Conservation (phyloP, 768 basidiomycete genomes). For the Phanerochaete sordida region DNA sequence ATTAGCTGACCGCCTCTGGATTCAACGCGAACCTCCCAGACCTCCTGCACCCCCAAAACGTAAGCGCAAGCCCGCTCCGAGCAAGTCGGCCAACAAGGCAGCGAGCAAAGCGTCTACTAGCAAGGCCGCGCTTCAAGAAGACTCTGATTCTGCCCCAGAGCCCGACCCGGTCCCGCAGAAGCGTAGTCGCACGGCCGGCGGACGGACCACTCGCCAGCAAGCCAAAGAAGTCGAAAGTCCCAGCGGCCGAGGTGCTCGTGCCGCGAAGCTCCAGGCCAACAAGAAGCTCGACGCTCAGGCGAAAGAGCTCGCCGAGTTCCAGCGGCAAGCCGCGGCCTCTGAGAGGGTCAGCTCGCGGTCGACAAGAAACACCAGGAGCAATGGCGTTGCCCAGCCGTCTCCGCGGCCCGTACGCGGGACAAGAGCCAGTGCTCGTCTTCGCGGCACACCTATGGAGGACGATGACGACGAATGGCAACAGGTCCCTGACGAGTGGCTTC, state of each 20-base stretch:
- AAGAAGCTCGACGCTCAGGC: slow-evolving; percentile 65
- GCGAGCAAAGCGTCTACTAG: slow-evolving; percentile 17
- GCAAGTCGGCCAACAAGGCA: slow-evolving; percentile 24
- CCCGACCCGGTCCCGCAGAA: slow-evolving; percentile 12
- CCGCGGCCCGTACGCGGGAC: slow-evolving; percentile 41
- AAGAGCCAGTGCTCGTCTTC: slow-evolving; percentile 61
- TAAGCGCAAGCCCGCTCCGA: slow-evolving; percentile 28
- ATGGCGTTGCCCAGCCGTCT: not conserved
- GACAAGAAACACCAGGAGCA: slow-evolving; percentile 15
- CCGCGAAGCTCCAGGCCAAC: slow-evolving; percentile 71
- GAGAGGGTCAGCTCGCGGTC: slow-evolving; percentile 8
- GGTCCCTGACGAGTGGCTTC: slow-evolving; percentile 74
- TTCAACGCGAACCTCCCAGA: slow-evolving; percentile 67
- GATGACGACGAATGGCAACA: slow-evolving; percentile 70
- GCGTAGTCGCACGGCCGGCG: slow-evolving; percentile 7
- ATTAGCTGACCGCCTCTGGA: slow-evolving; percentile 79
- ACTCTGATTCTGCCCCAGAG: slow-evolving; percentile 22
- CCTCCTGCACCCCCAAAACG: slow-evolving; percentile 39
- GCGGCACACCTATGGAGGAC: slow-evolving; percentile 42
- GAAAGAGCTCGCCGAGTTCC: slow-evolving; percentile 61
- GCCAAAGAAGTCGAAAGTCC: slow-evolving; percentile 11
- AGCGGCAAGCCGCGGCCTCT: slow-evolving; percentile 41
- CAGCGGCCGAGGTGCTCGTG: slow-evolving; percentile 48
- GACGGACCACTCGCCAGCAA: slow-evolving; percentile 10
- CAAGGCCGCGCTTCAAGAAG: slow-evolving; percentile 14